Evolutionary conservation across 495 filamentous ascomycete species (phyloP).

Genomic region (Aspergillus coremiiformis): DNA sequence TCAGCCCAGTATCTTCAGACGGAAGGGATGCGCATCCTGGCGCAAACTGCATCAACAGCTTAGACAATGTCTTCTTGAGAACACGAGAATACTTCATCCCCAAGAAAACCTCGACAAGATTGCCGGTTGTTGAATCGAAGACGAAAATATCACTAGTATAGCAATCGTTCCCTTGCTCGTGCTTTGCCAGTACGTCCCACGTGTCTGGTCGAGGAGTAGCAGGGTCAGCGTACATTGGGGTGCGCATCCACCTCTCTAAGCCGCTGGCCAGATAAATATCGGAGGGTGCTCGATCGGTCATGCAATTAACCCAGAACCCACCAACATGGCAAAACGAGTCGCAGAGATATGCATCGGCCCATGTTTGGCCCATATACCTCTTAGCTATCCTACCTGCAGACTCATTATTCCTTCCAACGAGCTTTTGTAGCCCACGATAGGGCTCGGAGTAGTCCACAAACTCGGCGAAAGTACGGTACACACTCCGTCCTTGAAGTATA

Average conservation of each 20-base stretch:
- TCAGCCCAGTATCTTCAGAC: not conserved
- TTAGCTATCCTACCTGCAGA: conserved; percentile 40
- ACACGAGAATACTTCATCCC: conserved; percentile 43
- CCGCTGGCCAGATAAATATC: conserved; percentile 46
- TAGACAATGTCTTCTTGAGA: conserved; percentile 37
- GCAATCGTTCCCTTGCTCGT: conserved; percentile 27
- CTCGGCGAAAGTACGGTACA: conserved; percentile 41
- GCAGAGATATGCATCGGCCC: conserved; percentile 31
- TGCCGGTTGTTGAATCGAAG: conserved; percentile 36
- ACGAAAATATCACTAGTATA: conserved; percentile 47
- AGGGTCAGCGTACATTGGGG: conserved; percentile 25
- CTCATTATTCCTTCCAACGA: conserved; percentile 37
- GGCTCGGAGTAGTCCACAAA: conserved; percentile 42
- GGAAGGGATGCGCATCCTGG: not conserved
- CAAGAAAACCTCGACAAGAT: conserved; percentile 41
- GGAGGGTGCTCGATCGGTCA: conserved; percentile 32
- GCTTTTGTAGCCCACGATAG: conserved; percentile 39
- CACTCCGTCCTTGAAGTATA: conserved; percentile 41
- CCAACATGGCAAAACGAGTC: conserved; percentile 46
- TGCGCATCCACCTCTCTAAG: conserved; percentile 42
- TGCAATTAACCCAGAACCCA: conserved; percentile 47
- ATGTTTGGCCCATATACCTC: conserved; percentile 28
- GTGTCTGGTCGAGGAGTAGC: conserved; percentile 16
- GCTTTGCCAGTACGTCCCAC: conserved; percentile 41
- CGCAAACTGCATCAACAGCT: conserved; percentile 18